Evolutionary conservation across 2,329 filamentous ascomycete species (phyloP).

Genomic region (Catunica adiposa): DNA sequence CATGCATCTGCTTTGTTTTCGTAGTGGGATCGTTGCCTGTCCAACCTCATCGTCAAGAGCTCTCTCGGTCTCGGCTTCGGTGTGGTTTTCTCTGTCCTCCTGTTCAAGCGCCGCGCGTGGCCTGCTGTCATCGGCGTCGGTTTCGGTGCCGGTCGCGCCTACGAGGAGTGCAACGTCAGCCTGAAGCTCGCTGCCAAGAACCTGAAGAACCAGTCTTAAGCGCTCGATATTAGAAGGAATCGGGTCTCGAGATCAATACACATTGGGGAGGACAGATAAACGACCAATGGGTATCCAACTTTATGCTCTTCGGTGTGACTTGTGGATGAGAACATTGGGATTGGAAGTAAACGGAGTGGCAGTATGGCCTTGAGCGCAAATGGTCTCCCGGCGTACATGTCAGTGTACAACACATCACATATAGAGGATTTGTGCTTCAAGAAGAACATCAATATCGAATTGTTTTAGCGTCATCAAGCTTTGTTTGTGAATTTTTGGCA

Average conservation of each 20-base stretch:
- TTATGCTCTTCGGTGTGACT: conserved; percentile 9
- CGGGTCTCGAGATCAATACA: background rate
- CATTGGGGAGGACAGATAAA: conserved; percentile 6
- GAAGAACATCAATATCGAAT: conserved; percentile 10
- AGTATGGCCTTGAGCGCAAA: background rate
- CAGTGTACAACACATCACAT: conserved; percentile 15
- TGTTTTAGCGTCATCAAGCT: background rate
- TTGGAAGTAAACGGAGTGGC: background rate
- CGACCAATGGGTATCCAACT: conserved; percentile 6
- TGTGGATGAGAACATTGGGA: background rate
- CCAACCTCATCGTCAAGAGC: conserved; percentile 92
- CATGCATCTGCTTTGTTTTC: conserved; percentile 16
- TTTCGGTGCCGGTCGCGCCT: conserved; percentile 89
- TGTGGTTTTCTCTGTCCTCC: conserved; percentile 92
- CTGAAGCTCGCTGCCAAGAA: conserved; percentile 45
- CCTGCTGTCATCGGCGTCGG: conserved; percentile 88
- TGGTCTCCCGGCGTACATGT: background rate
- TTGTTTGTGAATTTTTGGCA: too few species aligned
- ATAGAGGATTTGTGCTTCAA: conserved; percentile 11
- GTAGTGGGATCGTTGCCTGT: conserved; percentile 97
- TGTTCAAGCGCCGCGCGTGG: conserved; percentile 97
- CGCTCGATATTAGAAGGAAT: background rate
- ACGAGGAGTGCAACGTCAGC: conserved; percentile 92
- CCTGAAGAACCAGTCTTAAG: conserved; percentile 31
- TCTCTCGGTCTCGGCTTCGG: conserved; percentile 91